Evolutionary conservation across 208 protist genomes (phyloP).

Genomic region (Naegleria gruberi): DNA sequence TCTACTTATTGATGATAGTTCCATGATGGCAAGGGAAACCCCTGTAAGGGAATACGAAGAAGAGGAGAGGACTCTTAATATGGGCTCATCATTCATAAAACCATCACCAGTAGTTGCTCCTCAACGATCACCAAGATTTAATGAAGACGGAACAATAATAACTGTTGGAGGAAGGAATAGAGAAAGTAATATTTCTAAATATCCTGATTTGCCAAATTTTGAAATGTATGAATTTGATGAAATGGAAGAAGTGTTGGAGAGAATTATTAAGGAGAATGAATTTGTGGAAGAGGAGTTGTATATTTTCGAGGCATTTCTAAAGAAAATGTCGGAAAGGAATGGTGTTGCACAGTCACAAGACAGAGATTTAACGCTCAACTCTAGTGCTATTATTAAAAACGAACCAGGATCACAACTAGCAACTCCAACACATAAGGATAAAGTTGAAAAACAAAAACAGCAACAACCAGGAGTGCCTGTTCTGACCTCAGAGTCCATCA

Average conservation of each 20-base stretch:
- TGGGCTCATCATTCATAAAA: no score
- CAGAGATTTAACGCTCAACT: neutral
- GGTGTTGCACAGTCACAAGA: neutral
- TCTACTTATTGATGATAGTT: no score
- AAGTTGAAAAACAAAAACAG: neutral
- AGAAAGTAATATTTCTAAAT: neutral
- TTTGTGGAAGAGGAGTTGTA: neutral
- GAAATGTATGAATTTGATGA: neutral
- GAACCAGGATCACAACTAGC: neutral
- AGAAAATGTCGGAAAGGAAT: neutral
- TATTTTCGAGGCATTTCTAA: neutral
- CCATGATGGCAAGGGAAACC: no score
- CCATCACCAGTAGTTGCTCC: no score
- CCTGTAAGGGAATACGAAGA: no score
- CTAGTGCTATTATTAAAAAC: neutral
- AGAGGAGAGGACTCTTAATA: no score
- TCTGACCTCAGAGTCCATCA: neutral
- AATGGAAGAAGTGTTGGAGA: neutral
- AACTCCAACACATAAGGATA: neutral
- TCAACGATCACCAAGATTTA: no score
- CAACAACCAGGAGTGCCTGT: neutral
- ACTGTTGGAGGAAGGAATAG: no score
- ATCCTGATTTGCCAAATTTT: neutral
- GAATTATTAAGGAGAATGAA: conserved; percentile 1
- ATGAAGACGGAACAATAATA: no score